Evolutionary conservation across 768 basidiomycete genomes (phyloP).

Genomic region (Rhizopogon salebrosus): DNA sequence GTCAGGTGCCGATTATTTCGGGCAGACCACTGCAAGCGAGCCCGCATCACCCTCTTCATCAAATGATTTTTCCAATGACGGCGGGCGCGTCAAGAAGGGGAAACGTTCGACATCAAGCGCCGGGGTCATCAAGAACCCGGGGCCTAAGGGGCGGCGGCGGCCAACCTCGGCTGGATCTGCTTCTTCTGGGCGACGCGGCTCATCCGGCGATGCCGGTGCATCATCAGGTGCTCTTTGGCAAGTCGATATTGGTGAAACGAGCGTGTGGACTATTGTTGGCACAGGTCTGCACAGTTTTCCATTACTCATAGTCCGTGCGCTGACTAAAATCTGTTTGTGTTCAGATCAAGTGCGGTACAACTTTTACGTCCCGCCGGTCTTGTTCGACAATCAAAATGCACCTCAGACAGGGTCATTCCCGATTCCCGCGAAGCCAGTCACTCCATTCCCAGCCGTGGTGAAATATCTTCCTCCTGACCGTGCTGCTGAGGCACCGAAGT

Average conservation of each 20-base stretch:
- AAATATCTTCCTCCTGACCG: constrained; percentile 90
- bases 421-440: constrained; percentile 76
- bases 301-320: constrained; percentile 6
- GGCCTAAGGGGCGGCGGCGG: constrained; percentile 53
- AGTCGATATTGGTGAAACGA: constrained; percentile 89
- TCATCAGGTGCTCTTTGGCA: constrained; percentile 82
- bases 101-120: constrained; percentile 77
- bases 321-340: constrained; percentile 11
- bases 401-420: constrained; percentile 70
- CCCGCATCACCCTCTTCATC: constrained; percentile 59
- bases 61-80: constrained; percentile 76
- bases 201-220: constrained; percentile 60
- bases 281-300: constrained; percentile 50
- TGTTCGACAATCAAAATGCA: constrained; percentile 78
- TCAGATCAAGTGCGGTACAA: constrained; percentile 89
- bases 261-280: constrained; percentile 92
- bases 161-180: constrained; percentile 75
- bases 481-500: constrained; percentile 76
- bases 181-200: constrained; percentile 61
- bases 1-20: constrained; percentile 65
- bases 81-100: constrained; percentile 75
- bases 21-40: constrained; percentile 50
- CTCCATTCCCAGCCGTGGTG: constrained; percentile 81
- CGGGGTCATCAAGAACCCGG: constrained; percentile 34
- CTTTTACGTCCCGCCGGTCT: constrained; percentile 83